A percentile compares a stretch with the other conserved stretches of the same genome.
Conservation (phyloP, 164 flowering plant genomes). For the Warburgia ugandensis region DNA sequence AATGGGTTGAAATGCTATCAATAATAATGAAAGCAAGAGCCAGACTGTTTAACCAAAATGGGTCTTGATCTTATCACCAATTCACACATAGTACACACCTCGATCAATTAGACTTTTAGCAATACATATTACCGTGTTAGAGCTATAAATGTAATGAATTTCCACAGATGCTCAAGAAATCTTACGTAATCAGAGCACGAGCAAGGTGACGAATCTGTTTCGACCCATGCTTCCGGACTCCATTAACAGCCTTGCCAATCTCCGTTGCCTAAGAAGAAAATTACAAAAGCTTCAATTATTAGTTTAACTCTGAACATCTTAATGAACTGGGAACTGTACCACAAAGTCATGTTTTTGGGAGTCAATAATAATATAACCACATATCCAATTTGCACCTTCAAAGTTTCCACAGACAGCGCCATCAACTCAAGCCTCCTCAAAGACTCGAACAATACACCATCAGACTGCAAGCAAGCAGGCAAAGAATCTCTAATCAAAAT, state of each 20-base stretch:
- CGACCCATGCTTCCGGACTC: slow-evolving; percentile 55
- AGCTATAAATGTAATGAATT: not conserved
- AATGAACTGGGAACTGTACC: too few species aligned
- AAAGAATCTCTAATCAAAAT: not conserved
- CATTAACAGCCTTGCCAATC: slow-evolving; percentile 84
- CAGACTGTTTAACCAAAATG: too few species aligned
- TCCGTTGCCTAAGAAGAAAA: slow-evolving; percentile 56
- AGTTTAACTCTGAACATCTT: not conserved
- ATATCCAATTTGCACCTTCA: slow-evolving; percentile 43
- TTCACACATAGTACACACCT: too few species aligned
- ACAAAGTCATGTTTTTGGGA: too few species aligned
- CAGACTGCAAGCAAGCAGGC: slow-evolving; percentile 44
- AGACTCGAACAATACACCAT: slow-evolving; percentile 49
- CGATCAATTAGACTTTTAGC: too few species aligned
- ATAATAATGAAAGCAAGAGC: too few species aligned
- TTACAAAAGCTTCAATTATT: not conserved
- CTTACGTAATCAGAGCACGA: slow-evolving; percentile 57
- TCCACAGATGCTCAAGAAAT: not conserved
- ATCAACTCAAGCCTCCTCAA: slow-evolving; percentile 79
- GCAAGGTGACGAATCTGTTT: slow-evolving; percentile 54
- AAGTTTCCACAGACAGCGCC: slow-evolving; percentile 55
- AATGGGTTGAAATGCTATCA: too few species aligned
- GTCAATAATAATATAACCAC: too few species aligned
- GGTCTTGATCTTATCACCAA: too few species aligned
- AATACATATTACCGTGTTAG: too few species aligned